Base-by-base conservation (phyloP, 208 protist genomes). In the Willaertia magna region DNA sequence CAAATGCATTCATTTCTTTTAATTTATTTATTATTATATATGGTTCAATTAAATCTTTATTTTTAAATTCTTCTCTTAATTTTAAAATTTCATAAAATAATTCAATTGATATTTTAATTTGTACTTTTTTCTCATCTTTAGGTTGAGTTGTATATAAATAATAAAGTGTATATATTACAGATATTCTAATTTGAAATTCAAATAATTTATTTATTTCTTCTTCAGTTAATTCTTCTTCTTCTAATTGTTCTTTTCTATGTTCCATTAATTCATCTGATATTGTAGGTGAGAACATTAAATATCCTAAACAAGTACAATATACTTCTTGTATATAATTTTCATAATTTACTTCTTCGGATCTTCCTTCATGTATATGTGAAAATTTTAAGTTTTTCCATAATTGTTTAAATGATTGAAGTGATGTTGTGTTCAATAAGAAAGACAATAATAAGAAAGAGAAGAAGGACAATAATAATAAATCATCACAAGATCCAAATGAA, bases 101-200 rank as follows among this genome's bases (percentile, higher is more conserved):
- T 26, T 78, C 74, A 46, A 78, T 78, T 6, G 74, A 78, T 47
- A 78, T 46, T 47, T 78, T 46, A n/a, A 78, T 78, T 78, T 78
- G 30, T 26, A 78, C 74, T 44, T 9, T 12, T 78, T 40, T 40
- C 44, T 47, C 20, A 34, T 6, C 4, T 67, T 67, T 67, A 7
- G 55, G 55, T 46, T 78, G 74, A 20, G 74, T 78, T 12, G 16
- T 22, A 46, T 78, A 78, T 0, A 78, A 39, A 26, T 30, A 78
- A 46, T 78, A 78, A 12, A 78, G 30, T 78, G 20, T 39, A 78
- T 67, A 67, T 34, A 67, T 67, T 34, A 67, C 55, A 34, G 26
- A 16, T 34, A 67, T 9, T 67, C 55, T 67, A 67, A 18, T 34
- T 67, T 26, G 26, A 67, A 67, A 67, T 9, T 67, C 34, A 1